phyloP scores from a whole-genome alignment of 371 early-diverging fungal species.

The Phascolomyces articulosus region DNA sequence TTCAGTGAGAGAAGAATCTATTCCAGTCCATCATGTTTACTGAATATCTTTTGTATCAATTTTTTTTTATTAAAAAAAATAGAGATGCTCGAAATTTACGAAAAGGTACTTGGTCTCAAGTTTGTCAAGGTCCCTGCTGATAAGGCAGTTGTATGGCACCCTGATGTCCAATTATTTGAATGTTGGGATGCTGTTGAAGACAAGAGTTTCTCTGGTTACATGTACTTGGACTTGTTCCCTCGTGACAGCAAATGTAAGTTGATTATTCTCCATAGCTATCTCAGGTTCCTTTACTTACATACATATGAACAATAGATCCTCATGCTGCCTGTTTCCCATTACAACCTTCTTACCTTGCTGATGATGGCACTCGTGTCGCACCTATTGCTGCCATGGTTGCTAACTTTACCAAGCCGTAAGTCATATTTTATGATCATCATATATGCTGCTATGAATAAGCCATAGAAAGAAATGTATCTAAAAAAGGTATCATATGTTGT shows the following conservation, averaged over 20 bases:
- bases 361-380: slow-evolving; percentile 55
- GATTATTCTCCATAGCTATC: neutral
- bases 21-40: too few relatives aligned
- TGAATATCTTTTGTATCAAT: too few relatives aligned
- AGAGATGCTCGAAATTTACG: slow-evolving; percentile 76
- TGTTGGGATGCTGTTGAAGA: slow-evolving; percentile 66
- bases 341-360: slow-evolving; percentile 59
- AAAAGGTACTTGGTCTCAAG: slow-evolving; percentile 64
- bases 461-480: too few relatives aligned
- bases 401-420: slow-evolving; percentile 79
- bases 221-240: slow-evolving; percentile 81
- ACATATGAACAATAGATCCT: slow-evolving; percentile 45
- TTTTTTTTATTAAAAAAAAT: neutral
- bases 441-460: neutral
- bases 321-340: slow-evolving; percentile 80
- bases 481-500: neutral
- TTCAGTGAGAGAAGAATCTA: too few relatives aligned
- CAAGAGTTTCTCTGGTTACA: slow-evolving; percentile 69
- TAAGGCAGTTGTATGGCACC: slow-evolving; percentile 67
- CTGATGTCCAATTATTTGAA: slow-evolving; percentile 70
- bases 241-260: slow-evolving; percentile 70
- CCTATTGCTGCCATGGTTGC: slow-evolving; percentile 85
- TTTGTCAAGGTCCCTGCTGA: slow-evolving; percentile 63
- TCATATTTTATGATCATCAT: neutral
- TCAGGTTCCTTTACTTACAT: neutral